Evolutionary conservation across 495 filamentous ascomycete species (phyloP).

Genomic region (Talaromyces trachyspermus): DNA sequence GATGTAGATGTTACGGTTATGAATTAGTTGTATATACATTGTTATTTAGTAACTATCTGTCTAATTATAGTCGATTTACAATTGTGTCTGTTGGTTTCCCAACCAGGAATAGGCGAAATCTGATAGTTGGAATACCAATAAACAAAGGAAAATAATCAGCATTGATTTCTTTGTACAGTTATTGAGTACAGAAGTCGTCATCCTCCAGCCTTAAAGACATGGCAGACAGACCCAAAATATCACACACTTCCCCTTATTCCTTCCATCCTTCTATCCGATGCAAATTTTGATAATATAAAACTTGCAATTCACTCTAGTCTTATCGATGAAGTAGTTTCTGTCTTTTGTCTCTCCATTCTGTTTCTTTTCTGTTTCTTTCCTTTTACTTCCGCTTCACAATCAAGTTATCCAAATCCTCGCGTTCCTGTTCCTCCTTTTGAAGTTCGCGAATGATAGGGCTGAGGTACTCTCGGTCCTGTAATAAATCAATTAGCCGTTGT

Average conservation of each 20-base stretch:
- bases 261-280: not conserved
- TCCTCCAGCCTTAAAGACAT: not conserved
- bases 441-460: slow-evolving; percentile 75
- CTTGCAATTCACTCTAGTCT: not conserved
- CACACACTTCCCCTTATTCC: not conserved
- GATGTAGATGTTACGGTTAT: slow-evolving; percentile 66
- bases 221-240: not conserved
- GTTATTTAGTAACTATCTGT: no score
- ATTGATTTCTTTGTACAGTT: slow-evolving; percentile 46
- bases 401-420: slow-evolving; percentile 75
- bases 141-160: slow-evolving; percentile 23
- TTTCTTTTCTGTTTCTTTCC: not conserved
- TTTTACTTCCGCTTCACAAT: slow-evolving; percentile 45
- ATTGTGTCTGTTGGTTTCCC: no score
- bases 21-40: slow-evolving; percentile 27
- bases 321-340: not conserved
- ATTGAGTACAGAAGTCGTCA: slow-evolving; percentile 30
- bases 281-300: not conserved
- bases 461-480: slow-evolving; percentile 72
- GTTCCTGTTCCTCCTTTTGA: slow-evolving; percentile 74
- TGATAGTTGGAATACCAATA: no score
- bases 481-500: not conserved
- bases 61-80: no score
- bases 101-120: no score
- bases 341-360: not conserved